These are phyloP conservation scores for Eucalyptus regnans DNA, from an alignment of 345 rosid species.

Conservation along the genomic window DNA sequence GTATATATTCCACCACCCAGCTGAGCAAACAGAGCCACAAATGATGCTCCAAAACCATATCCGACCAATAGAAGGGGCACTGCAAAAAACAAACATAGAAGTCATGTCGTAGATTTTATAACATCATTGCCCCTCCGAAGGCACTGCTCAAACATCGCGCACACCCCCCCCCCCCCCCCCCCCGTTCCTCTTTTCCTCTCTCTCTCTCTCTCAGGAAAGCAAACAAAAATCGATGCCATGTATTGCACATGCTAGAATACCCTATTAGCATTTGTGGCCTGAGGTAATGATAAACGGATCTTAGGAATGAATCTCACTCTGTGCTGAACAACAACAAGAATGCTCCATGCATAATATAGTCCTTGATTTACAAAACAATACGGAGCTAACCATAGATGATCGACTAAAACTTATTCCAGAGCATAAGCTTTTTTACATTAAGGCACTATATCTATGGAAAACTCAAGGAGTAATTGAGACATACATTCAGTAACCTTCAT, in stretches of 20 bases:
- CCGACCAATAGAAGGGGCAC: slow-evolving; percentile 99
- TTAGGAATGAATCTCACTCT: not conserved
- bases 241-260: not conserved
- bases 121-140: not conserved
- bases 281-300: not conserved
- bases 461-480: slow-evolving; percentile 16
- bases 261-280: not conserved
- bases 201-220: not conserved
- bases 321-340: not conserved
- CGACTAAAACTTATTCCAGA: not conserved
- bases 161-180: not conserved
- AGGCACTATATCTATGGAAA: not conserved
- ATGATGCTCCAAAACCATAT: slow-evolving; percentile 98
- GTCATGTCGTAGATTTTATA: not conserved
- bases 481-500: slow-evolving; percentile 89
- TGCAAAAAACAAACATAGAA: slow-evolving; percentile 10
- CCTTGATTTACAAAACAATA: not conserved
- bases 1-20: slow-evolving; percentile 99
- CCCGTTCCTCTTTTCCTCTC: not conserved
- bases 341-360: not conserved
- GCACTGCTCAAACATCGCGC: not conserved
- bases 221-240: not conserved
- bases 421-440: not conserved
- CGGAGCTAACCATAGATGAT: not conserved
- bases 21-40: slow-evolving; percentile 98